Evolutionary conservation across 306 rosid species (phyloP).

Genomic region (Erythrophleum fordii): DNA sequence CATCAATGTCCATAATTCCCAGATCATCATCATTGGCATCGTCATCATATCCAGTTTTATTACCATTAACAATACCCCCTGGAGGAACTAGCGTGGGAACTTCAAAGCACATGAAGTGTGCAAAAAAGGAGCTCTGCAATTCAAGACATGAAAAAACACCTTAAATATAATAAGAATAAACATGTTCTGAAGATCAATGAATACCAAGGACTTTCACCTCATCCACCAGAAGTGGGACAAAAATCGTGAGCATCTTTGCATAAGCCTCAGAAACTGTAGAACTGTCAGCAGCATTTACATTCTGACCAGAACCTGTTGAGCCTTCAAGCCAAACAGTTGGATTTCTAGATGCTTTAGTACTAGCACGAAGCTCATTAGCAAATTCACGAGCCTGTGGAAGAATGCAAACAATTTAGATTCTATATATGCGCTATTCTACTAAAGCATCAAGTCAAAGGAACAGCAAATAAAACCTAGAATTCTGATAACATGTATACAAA

Average conservation of each 20-base stretch:
- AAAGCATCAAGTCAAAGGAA: slow-evolving; percentile 14
- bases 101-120: slow-evolving; percentile 99
- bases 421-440: slow-evolving; percentile 1
- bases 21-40: slow-evolving; percentile 76
- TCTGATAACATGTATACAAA: not conserved
- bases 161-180: slow-evolving; percentile 31
- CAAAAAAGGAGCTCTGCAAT: slow-evolving; percentile 97
- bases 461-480: not conserved
- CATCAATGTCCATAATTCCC: slow-evolving; percentile 99
- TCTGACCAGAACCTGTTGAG: slow-evolving; percentile 89
- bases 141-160: slow-evolving; percentile 37
- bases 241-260: slow-evolving; percentile 95
- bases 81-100: slow-evolving; percentile 98
- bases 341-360: slow-evolving; percentile 96
- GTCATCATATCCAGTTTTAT: slow-evolving; percentile 63
- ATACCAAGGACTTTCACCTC: slow-evolving; percentile 64
- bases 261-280: slow-evolving; percentile 98
- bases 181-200: slow-evolving; percentile 24
- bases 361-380: slow-evolving; percentile 99
- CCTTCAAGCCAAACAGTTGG: slow-evolving; percentile 98
- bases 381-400: slow-evolving; percentile 90
- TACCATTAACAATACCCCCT: slow-evolving; percentile 81
- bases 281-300: slow-evolving; percentile 86
- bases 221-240: slow-evolving; percentile 97
- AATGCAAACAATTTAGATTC: slow-evolving; percentile 21